phyloP scores from a whole-genome alignment of 441 rosid species.

The Euphorbia celastroides region DNA sequence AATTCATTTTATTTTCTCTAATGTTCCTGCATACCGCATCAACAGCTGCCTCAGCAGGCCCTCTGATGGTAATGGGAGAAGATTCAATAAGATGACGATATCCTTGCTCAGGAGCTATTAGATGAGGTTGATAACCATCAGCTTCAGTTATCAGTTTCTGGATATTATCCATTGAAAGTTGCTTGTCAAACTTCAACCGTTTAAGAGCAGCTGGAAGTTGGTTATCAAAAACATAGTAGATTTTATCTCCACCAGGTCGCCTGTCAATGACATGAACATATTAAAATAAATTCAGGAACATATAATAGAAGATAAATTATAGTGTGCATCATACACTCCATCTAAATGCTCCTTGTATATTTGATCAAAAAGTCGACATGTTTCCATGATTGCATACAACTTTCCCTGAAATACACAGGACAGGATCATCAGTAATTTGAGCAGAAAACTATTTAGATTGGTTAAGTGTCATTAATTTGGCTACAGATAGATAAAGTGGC shows the following conservation, averaged over 20 bases:
- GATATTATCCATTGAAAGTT: slow-evolving; percentile 92
- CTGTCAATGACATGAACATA: slow-evolving; percentile 34
- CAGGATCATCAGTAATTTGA: slow-evolving; percentile 16
- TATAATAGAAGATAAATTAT: background rate
- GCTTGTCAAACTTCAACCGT: slow-evolving; percentile 96
- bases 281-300: background rate
- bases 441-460: background rate
- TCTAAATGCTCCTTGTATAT: slow-evolving; percentile 95
- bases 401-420: slow-evolving; percentile 62
- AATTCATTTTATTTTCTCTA: background rate
- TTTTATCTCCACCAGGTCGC: slow-evolving; percentile 95
- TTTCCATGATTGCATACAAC: slow-evolving; percentile 91
- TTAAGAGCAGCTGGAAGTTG: slow-evolving; percentile 98
- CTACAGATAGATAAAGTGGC: slow-evolving; percentile 1
- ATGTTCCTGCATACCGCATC: slow-evolving; percentile 64
- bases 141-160: slow-evolving; percentile 97
- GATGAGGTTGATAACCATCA: slow-evolving; percentile 97
- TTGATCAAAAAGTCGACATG: slow-evolving; percentile 90
- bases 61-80: slow-evolving; percentile 70
- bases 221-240: slow-evolving; percentile 86
- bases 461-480: background rate
- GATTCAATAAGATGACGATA: slow-evolving; percentile 97
- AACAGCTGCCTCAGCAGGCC: slow-evolving; percentile 99
- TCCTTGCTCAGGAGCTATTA: slow-evolving; percentile 99
- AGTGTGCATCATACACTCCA: slow-evolving; percentile 65